Evolutionary conservation across 306 rosid genomes (phyloP).

Genomic region (Sicyos edulis): DNA sequence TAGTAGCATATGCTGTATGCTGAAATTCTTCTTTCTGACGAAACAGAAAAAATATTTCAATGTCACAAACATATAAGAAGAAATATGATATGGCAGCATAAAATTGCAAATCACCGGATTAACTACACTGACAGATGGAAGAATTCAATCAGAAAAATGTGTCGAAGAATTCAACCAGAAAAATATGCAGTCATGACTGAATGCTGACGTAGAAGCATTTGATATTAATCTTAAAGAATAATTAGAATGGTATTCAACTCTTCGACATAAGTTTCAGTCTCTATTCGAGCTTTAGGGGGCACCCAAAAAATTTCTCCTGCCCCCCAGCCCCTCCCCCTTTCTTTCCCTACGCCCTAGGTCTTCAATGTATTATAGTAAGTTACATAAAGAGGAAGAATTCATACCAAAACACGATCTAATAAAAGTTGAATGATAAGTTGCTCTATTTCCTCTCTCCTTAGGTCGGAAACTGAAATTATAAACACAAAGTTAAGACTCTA

Average conservation of each 20-base stretch:
- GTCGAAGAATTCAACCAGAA: background rate
- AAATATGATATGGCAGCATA: background rate
- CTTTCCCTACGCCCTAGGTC: background rate
- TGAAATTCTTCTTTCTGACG: constrained; percentile 94
- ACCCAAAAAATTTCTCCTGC: background rate
- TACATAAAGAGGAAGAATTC: constrained; percentile 15
- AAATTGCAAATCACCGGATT: background rate
- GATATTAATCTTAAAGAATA: background rate
- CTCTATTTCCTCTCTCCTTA: constrained; percentile 78
- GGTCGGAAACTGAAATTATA: constrained; percentile 53
- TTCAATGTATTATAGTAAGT: background rate
- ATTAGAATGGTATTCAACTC: background rate
- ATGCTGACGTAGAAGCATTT: background rate
- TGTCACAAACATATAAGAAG: constrained; percentile 21
- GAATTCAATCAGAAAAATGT: background rate
- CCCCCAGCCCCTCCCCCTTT: background rate
- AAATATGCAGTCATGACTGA: background rate
- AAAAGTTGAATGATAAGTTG: constrained; percentile 74
- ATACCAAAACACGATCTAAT: constrained; percentile 65
- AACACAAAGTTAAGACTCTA: background rate
- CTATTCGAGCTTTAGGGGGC: background rate
- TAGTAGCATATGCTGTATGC: constrained; percentile 85
- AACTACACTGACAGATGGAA: background rate
- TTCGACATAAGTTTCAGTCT: background rate
- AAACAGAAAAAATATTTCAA: constrained; percentile 19